Conservation (phyloP, 2,329 filamentous ascomycete genomes). For the Thelonectria discophora region DNA sequence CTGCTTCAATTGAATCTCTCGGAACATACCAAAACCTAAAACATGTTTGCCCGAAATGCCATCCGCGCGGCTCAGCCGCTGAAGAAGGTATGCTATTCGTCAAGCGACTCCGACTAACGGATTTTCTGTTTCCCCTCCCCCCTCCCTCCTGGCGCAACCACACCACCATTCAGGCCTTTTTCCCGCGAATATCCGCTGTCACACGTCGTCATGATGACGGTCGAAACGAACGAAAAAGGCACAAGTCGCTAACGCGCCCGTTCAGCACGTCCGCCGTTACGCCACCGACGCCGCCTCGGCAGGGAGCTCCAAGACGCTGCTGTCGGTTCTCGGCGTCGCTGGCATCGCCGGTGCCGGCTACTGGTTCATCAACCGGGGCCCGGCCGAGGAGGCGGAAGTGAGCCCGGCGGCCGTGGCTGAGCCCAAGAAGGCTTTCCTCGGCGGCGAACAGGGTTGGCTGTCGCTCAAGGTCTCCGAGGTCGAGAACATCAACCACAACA, state of each 20-base stretch:
- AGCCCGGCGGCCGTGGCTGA: slow-evolving; percentile 60
- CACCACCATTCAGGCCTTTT: background rate
- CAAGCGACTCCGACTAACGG: background rate
- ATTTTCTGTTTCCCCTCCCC: background rate
- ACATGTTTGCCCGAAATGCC: slow-evolving; percentile 74
- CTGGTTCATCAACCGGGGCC: slow-evolving; percentile 65
- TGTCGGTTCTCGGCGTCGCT: slow-evolving; percentile 69
- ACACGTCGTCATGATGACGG: background rate
- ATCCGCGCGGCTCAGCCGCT: slow-evolving; percentile 72
- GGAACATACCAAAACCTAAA: slow-evolving; percentile 30
- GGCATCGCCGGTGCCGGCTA: slow-evolving; percentile 66
- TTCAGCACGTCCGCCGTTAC: slow-evolving; percentile 67
- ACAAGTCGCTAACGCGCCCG: slow-evolving; percentile 43
- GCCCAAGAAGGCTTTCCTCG: slow-evolving; percentile 68
- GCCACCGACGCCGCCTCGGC: slow-evolving; percentile 68
- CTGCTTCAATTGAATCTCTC: slow-evolving; percentile 37
- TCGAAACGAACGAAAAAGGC: background rate
- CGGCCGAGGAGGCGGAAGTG: slow-evolving; percentile 64
- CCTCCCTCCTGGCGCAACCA: slow-evolving; percentile 18
- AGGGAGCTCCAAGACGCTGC: slow-evolving; percentile 64
- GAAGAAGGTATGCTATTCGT: slow-evolving; percentile 64
- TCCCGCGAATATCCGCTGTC: background rate
- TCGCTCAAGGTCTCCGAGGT: slow-evolving; percentile 81
- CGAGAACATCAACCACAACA: slow-evolving; percentile 90
- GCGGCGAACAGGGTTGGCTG: slow-evolving; percentile 90